Evolutionary conservation across 257 asterid genomes (phyloP).

Genomic region (Fraxinus excelsior): DNA sequence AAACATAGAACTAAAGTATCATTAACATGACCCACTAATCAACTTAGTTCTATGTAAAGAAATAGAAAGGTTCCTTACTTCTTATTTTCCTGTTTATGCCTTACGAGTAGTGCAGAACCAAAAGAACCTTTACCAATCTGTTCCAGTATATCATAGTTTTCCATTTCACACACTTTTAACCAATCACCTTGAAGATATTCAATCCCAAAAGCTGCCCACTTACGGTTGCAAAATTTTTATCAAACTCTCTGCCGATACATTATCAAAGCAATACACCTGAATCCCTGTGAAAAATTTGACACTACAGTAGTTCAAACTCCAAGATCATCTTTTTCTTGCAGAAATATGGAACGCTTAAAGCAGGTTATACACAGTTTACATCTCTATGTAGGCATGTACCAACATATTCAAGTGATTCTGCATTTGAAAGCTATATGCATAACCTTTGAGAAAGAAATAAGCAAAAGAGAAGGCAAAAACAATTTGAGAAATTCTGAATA

Average conservation of each 20-base stretch:
- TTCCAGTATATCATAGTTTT: conserved; percentile 82
- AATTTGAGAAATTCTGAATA: neutral
- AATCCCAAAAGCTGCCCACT: conserved; percentile 24
- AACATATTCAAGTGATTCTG: conserved; percentile 8
- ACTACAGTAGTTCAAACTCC: conserved; percentile 13
- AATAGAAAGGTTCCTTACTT: conserved; percentile 53
- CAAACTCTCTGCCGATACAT: conserved; percentile 9
- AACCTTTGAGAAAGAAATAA: conserved; percentile 6
- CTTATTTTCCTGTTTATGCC: conserved; percentile 91
- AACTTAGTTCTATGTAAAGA: neutral
- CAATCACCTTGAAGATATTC: conserved; percentile 15
- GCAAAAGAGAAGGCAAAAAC: neutral
- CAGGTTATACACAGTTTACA: neutral
- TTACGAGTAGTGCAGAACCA: conserved; percentile 94
- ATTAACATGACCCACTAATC: neutral
- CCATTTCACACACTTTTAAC: conserved; percentile 49
- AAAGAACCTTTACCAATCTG: conserved; percentile 98
- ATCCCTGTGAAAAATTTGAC: conserved; percentile 12
- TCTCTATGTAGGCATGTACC: conserved; percentile 18
- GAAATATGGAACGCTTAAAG: conserved; percentile 1
- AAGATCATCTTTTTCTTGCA: neutral
- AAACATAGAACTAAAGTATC: neutral
- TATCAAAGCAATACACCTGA: conserved; percentile 17
- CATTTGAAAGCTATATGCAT: conserved; percentile 6
- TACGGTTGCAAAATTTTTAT: neutral